Evolutionary conservation across 2,329 filamentous ascomycete genomes (phyloP).

Genomic region (Xylaria sp.): DNA sequence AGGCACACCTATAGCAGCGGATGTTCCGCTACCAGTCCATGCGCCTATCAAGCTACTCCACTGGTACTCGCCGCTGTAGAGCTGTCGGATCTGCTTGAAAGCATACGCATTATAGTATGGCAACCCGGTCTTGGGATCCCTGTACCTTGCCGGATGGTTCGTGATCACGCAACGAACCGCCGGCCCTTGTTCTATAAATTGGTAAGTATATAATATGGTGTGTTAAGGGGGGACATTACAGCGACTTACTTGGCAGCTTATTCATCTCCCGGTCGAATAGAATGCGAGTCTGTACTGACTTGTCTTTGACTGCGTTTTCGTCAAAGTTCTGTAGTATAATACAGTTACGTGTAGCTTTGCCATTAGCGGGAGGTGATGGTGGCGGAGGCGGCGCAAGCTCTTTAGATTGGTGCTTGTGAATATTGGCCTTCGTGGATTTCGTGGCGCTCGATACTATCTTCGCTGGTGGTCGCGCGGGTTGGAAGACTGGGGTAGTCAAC

Average conservation of each 20-base stretch:
- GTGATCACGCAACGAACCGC: slow-evolving; percentile 78
- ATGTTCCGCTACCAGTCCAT: slow-evolving; percentile 74
- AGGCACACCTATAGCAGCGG: slow-evolving; percentile 77
- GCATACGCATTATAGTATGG: slow-evolving; percentile 80
- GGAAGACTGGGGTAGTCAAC: slow-evolving; percentile 1
- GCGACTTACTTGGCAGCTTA: slow-evolving; percentile 58
- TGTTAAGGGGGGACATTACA: not conserved
- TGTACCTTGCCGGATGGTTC: slow-evolving; percentile 78
- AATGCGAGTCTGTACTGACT: slow-evolving; percentile 62
- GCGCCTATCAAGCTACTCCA: slow-evolving; percentile 84
- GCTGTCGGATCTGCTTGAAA: slow-evolving; percentile 79
- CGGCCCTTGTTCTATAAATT: slow-evolving; percentile 53
- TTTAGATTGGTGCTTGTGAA: slow-evolving; percentile 35
- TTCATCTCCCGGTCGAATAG: slow-evolving; percentile 65
- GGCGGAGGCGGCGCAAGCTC: slow-evolving; percentile 39
- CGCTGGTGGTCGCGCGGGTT: slow-evolving; percentile 21
- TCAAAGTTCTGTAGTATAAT: slow-evolving; percentile 67
- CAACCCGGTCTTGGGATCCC: slow-evolving; percentile 83
- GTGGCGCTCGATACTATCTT: slow-evolving; percentile 31
- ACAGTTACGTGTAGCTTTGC: slow-evolving; percentile 62
- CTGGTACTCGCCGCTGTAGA: slow-evolving; percentile 74
- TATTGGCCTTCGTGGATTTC: slow-evolving; percentile 34
- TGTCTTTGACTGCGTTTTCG: slow-evolving; percentile 60
- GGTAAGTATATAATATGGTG: slow-evolving; percentile 26
- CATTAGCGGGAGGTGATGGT: slow-evolving; percentile 46